Conservation (phyloP, 148 eudicot species). For the Selenicereus undatus region DNA sequence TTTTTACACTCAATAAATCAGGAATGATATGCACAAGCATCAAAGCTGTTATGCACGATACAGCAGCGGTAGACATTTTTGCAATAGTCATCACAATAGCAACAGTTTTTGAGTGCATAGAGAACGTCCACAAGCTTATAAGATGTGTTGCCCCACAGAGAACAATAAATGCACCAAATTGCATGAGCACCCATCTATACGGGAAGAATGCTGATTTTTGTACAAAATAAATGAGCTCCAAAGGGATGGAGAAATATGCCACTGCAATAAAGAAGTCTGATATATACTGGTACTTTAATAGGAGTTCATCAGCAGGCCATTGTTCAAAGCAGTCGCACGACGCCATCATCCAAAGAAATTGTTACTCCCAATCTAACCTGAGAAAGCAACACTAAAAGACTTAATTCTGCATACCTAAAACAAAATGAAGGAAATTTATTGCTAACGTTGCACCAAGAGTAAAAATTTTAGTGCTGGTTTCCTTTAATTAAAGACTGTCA, state of each 20-base stretch:
- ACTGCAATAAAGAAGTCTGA: constrained; percentile 86
- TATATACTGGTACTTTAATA: constrained; percentile 83
- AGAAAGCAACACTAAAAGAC: not conserved
- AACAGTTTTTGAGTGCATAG: constrained; percentile 72
- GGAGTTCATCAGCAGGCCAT: constrained; percentile 73
- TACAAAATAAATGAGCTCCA: constrained; percentile 90
- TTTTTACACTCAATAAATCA: constrained; percentile 80
- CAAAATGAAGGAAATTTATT: not conserved
- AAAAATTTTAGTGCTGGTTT: not conserved
- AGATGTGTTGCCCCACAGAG: constrained; percentile 92
- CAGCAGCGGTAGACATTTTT: constrained; percentile 76
- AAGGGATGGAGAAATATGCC: constrained; percentile 91
- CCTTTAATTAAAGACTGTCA: not conserved
- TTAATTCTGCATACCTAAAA: not conserved
- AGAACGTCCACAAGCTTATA: constrained; percentile 79
- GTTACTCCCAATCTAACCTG: constrained; percentile 30
- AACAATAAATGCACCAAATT: constrained; percentile 90
- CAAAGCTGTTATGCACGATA: constrained; percentile 82
- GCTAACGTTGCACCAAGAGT: not conserved
- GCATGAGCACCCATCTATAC: constrained; percentile 91
- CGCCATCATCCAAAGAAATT: constrained; percentile 45
- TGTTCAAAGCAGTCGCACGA: constrained; percentile 77
- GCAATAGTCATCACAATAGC: constrained; percentile 85
- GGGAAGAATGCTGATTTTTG: constrained; percentile 86
- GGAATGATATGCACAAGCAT: constrained; percentile 91